Evolutionary conservation across 2,329 filamentous ascomycete genomes (phyloP).

Genomic region (Tolypocladium amazonense): DNA sequence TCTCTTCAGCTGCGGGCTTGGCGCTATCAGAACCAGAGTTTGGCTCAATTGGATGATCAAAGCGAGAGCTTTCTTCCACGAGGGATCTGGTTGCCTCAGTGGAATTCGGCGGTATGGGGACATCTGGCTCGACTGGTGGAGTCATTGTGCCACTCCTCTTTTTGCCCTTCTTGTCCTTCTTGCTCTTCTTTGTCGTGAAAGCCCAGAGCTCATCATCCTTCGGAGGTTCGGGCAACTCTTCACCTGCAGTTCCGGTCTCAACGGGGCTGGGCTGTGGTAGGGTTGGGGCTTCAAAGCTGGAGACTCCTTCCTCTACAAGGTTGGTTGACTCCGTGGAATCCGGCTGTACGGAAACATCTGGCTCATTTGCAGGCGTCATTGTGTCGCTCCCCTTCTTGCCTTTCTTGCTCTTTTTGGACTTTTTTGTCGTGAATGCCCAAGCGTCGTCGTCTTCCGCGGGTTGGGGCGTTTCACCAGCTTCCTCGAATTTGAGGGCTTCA

Average conservation of each 20-base stretch:
- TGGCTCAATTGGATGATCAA: not conserved
- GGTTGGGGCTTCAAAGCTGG: not conserved
- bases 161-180: constrained; percentile 3
- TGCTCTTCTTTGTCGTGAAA: constrained; percentile 4
- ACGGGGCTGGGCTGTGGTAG: not conserved
- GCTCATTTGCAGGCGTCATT: not conserved
- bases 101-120: not conserved
- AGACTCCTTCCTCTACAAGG: not conserved
- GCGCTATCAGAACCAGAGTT: not conserved
- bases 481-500: not conserved
- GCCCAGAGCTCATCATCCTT: not conserved
- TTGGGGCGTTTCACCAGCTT: not conserved
- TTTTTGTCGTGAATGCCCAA: constrained; percentile 3
- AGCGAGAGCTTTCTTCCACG: not conserved
- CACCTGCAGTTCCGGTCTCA: not conserved
- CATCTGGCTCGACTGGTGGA: not conserved
- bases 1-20: not conserved
- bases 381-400: not conserved
- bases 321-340: not conserved
- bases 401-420: constrained; percentile 4
- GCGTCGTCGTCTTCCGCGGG: not conserved
- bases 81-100: not conserved
- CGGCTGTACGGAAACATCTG: not conserved
- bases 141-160: not conserved
- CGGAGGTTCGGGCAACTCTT: not conserved